These are phyloP conservation scores for Leccinum variicolor DNA, from an alignment of 768 basidiomycete genomes.

Conservation along the genomic window DNA sequence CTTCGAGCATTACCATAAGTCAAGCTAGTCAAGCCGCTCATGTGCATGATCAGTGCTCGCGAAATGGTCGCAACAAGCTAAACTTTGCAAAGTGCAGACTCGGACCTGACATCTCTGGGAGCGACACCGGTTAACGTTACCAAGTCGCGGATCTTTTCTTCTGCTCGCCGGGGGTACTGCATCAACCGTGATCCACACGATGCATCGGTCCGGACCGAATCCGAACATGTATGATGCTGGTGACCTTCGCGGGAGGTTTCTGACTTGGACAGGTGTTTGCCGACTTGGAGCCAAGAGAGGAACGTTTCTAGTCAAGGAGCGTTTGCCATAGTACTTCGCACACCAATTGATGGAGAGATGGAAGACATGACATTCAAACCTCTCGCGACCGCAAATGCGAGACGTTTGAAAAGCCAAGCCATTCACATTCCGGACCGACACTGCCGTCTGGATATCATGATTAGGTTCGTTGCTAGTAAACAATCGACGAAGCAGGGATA, in stretches of 20 bases:
- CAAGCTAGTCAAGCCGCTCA: background rate
- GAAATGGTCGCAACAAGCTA: background rate
- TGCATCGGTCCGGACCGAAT: background rate
- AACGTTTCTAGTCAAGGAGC: background rate
- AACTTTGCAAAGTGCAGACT: background rate
- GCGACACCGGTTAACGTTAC: background rate
- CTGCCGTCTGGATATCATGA: slow-evolving; percentile 16
- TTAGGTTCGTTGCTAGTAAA: slow-evolving; percentile 9
- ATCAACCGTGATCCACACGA: background rate
- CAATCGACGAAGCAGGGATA: slow-evolving; percentile 9
- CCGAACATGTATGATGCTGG: background rate
- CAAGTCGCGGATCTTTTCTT: too few species aligned
- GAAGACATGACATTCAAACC: background rate
- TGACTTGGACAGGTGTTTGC: background rate
- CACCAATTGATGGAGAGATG: background rate
- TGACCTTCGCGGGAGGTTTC: background rate
- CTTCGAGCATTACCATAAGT: background rate
- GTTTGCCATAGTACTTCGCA: background rate
- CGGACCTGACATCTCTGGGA: too few species aligned
- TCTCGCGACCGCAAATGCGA: background rate
- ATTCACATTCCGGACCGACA: background rate
- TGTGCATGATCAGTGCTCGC: too few species aligned
- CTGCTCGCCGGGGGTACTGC: background rate
- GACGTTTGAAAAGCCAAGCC: background rate
- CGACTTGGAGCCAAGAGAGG: background rate